These are phyloP conservation scores for Nicotiana sylvestris DNA, from an alignment of 257 asterid species.

Conservation along the genomic window DNA sequence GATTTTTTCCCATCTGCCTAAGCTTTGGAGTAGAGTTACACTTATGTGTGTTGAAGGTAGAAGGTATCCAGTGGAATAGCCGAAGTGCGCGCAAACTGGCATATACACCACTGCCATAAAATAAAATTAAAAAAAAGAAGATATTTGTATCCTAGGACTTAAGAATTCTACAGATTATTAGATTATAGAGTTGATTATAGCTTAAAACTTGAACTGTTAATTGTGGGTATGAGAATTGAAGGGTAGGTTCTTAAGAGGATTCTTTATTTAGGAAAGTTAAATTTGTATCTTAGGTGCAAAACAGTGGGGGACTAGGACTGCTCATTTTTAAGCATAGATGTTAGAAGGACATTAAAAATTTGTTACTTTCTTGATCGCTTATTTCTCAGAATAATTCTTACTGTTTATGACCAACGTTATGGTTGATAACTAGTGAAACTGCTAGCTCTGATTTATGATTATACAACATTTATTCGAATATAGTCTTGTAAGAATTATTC, in stretches of 20 bases:
- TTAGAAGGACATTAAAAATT: neutral
- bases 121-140: no score
- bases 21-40: no score
- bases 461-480: neutral
- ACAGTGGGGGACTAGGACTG: neutral
- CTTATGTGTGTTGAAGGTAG: no score
- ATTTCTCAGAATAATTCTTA: neutral
- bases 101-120: no score
- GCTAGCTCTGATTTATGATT: neutral
- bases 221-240: neutral
- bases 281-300: neutral
- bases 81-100: no score
- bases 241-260: neutral
- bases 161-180: neutral
- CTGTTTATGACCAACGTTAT: neutral
- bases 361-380: neutral
- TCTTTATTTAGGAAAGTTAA: neutral
- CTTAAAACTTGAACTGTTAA: neutral
- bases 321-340: neutral
- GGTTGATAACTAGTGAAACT: neutral
- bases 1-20: no score
- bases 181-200: neutral
- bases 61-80: no score
- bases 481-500: neutral
- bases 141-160: neutral